Base-by-base conservation (phyloP, 805 yeast genomes). In the Starmerella gropengiesseri region DNA sequence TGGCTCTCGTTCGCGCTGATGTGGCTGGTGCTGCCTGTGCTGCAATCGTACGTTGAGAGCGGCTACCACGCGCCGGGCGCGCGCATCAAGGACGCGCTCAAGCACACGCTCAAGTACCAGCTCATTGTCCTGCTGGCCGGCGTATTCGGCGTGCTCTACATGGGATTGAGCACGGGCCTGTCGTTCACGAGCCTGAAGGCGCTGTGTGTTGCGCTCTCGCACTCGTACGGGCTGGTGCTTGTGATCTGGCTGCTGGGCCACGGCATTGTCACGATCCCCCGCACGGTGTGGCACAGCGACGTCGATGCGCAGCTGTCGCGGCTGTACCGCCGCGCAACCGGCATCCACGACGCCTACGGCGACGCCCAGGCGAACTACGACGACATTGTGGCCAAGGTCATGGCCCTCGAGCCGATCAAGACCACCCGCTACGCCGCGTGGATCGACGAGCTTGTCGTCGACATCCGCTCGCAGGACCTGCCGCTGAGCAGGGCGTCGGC, bases 171-270 rank as follows among this genome's bases (percentile, higher is more conserved):
- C 19, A 67, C 75, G 11, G 81, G 81, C 0, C 64, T 78, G 32
- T 61, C 71, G 0, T 64, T 77, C 38, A 63, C 64, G 26, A 74
- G 77, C 28, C 60, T 84, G 51, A 79, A 77, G 57, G 69, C 77
- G 23, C 69, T 84, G 61, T 68, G 80, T 16, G 79, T 84, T 47
- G 87, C 91, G 0, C 54, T 81, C 9, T 74, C 91, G 1, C 91
- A 84, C 57, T 76, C 80, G 17, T 84, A 83, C 58, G 73, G 93
- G 0, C 66, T 84, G 55, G 66, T 78, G 2, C 55, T 84, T 26
- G 86, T 89, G 2, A 68, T 81, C 18, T 82, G 91, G 89, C 63
- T 84, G 45, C 76, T 84, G 81, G 82, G 89, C 2, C 87, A 83
- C 58, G 94, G 94, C 0, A 60, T 81, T 37, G 71, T 81, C 14